phyloP scores from a whole-genome alignment of 495 filamentous ascomycete genomes.

The Xylaria acuta region DNA sequence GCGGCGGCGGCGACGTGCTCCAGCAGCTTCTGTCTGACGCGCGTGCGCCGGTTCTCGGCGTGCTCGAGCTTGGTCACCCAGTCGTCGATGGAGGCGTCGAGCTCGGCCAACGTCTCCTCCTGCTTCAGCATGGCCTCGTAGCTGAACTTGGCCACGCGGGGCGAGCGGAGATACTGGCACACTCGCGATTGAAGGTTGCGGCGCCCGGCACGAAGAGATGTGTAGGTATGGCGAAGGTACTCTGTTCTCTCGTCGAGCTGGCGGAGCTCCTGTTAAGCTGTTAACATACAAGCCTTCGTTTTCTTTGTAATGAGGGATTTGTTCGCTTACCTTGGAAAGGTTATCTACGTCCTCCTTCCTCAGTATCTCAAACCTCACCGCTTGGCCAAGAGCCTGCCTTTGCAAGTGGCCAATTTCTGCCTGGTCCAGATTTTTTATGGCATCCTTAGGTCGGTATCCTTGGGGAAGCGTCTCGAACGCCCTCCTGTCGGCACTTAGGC shows the following conservation, averaged over 20 bases:
- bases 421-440: slow-evolving; percentile 51
- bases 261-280: slow-evolving; percentile 62
- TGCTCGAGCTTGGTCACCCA: slow-evolving; percentile 76
- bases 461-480: slow-evolving; percentile 63
- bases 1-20: slow-evolving; percentile 73
- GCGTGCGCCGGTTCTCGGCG: slow-evolving; percentile 73
- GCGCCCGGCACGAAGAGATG: slow-evolving; percentile 68
- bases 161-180: slow-evolving; percentile 69
- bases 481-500: slow-evolving; percentile 52
- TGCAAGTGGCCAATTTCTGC: slow-evolving; percentile 61
- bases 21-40: slow-evolving; percentile 75
- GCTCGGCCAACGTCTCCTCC: slow-evolving; percentile 73
- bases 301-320: not conserved
- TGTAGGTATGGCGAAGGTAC: slow-evolving; percentile 73
- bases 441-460: slow-evolving; percentile 62
- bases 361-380: slow-evolving; percentile 71
- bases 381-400: slow-evolving; percentile 68
- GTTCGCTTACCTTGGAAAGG: slow-evolving; percentile 61
- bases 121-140: slow-evolving; percentile 74
- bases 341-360: slow-evolving; percentile 68
- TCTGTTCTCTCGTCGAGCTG: slow-evolving; percentile 74
- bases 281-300: slow-evolving; percentile 25
- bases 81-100: slow-evolving; percentile 76
- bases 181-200: slow-evolving; percentile 72
- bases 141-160: slow-evolving; percentile 67